Evolutionary conservation across 495 filamentous ascomycete species (phyloP).

Genomic region (Hamigera avellanea): DNA sequence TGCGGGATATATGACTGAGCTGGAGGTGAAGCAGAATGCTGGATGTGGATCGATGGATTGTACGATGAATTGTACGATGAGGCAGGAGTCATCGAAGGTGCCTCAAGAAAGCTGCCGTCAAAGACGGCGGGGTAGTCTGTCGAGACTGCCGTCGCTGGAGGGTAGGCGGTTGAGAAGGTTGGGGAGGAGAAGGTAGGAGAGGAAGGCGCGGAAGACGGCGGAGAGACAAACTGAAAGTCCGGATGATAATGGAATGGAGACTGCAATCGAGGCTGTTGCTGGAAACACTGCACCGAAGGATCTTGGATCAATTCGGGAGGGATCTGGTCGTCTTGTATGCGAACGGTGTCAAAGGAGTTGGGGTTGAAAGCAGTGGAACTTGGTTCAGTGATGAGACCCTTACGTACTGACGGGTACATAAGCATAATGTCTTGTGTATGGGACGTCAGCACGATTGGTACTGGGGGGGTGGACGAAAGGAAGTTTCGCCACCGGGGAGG

Average conservation of each 20-base stretch:
- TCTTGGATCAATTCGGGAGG: slow-evolving; percentile 25
- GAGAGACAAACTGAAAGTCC: slow-evolving; percentile 24
- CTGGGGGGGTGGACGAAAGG: neutral
- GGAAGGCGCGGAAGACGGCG: slow-evolving; percentile 29
- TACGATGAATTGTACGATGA: slow-evolving; percentile 36
- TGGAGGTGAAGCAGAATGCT: slow-evolving; percentile 19
- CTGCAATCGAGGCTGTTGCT: slow-evolving; percentile 16
- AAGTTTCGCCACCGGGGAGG: slow-evolving; percentile 25
- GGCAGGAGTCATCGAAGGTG: slow-evolving; percentile 36
- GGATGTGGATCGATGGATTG: slow-evolving; percentile 28
- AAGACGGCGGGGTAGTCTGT: slow-evolving; percentile 15
- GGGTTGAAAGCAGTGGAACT: slow-evolving; percentile 9
- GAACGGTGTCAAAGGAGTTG: slow-evolving; percentile 25
- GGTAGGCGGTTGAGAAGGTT: slow-evolving; percentile 26
- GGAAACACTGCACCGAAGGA: slow-evolving; percentile 13
- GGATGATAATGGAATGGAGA: slow-evolving; percentile 28
- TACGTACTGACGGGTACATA: slow-evolving; percentile 33
- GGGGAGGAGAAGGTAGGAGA: slow-evolving; percentile 32
- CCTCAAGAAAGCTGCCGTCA: slow-evolving; percentile 25
- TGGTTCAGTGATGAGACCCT: slow-evolving; percentile 36
- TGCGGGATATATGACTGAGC: slow-evolving; percentile 12
- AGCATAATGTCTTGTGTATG: slow-evolving; percentile 31
- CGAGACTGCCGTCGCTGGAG: slow-evolving; percentile 17
- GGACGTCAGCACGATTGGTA: slow-evolving; percentile 17
- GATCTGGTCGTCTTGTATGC: slow-evolving; percentile 36